A percentile compares a stretch with the other conserved stretches of the same genome.
phyloP scores from a whole-genome alignment of 2,329 filamentous ascomycete species.

The Pseudogymnoascus sp. region DNA sequence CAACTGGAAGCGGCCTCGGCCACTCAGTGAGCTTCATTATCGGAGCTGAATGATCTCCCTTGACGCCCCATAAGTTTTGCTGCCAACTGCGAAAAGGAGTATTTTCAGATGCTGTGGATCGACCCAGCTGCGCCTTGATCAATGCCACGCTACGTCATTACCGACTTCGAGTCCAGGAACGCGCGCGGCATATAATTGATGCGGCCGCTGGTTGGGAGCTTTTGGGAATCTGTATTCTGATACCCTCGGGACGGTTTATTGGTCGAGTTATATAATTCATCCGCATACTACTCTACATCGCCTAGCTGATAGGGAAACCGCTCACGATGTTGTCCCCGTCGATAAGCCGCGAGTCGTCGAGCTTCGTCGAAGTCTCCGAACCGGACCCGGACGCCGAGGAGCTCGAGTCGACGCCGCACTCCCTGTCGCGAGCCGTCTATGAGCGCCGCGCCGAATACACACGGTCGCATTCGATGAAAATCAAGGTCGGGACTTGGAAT shows the following conservation, averaged over 20 bases:
- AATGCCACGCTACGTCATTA: slow-evolving; percentile 1
- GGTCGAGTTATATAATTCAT: background rate
- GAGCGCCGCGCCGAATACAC: slow-evolving; percentile 73
- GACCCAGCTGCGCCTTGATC: background rate
- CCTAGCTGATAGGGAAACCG: background rate
- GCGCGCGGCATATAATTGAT: background rate
- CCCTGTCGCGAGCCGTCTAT: slow-evolving; percentile 57
- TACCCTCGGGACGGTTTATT: background rate
- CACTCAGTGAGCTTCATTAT: background rate
- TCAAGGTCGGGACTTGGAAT: slow-evolving; percentile 96
- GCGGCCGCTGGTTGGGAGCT: background rate
- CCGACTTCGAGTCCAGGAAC: background rate
- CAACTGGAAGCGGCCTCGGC: background rate
- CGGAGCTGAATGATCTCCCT: background rate
- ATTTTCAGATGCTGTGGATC: background rate
- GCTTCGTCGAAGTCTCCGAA: background rate
- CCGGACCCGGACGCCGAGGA: background rate
- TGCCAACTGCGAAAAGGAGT: background rate
- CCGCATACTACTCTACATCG: background rate
- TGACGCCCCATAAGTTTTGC: background rate
- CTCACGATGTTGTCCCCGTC: background rate
- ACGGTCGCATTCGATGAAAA: slow-evolving; percentile 60
- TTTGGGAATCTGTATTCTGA: background rate
- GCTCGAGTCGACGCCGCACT: slow-evolving; percentile 37
- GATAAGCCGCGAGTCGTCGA: background rate